Evolutionary conservation across 1,284 basidiomycete genomes (phyloP), one percentile per base, ranked within the genome.

Genomic region (Coniferiporia weirii): DNA sequence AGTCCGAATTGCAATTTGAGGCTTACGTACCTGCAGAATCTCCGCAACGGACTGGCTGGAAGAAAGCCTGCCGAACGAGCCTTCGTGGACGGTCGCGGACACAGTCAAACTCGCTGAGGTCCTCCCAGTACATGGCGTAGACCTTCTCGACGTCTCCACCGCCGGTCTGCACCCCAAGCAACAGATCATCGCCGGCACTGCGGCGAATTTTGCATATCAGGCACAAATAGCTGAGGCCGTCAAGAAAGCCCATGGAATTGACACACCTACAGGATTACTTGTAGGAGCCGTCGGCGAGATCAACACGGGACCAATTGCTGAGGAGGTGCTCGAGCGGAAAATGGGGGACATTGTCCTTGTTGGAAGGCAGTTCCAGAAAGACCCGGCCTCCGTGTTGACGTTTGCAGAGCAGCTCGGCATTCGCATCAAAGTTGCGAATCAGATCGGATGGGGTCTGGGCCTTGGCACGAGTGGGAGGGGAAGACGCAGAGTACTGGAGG

Each of bases 1-100:
- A 67, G 64, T 67, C 13, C 47, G 75, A 64, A 75, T 60, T 65
- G 0, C 63, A 34, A 69, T 43, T 27, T 27, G 27, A 71, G 71
- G 53, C 57, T 67, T 46, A 46, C 17, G 4, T 2, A 46, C 12
- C 8, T 8, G 19, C 19, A 83, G 72, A 5, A 68, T 85, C 20
- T 79, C 76, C 19, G 83, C 79, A 8, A 79, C 76, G 8, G 83
- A 86, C 61, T 83, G 82, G 79, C 75, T 81, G 35, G 79, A 81
- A 53, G 74, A 78, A 6, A 64, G 70, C 19, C 64, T 79, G 22
- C 72, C 76, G 15, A 72, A 76, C 52, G 73, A 75, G 61, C 73
- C 68, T 27, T 72, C 71, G n/a, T 84, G 83, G 82, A 79, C 79
- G 4, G 65, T 79, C 20, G 76, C 82, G 65, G 83, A 85, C 68